phyloP scores from a whole-genome alignment of 306 rosid genomes.

The Acacia confusa region DNA sequence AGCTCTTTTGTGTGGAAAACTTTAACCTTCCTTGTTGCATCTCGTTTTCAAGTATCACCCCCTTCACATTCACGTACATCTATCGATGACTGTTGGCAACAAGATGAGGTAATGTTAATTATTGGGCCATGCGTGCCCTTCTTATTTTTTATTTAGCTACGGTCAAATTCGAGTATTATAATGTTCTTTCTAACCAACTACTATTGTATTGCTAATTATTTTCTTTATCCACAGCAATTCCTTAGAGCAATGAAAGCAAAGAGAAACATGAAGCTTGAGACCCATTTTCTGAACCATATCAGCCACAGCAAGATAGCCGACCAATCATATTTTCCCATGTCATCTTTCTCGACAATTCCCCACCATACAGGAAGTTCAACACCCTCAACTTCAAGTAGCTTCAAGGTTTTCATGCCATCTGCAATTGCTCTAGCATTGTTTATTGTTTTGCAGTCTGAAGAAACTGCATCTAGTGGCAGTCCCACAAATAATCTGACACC shows the following conservation, averaged over 20 bases:
- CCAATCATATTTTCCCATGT: conserved; percentile 52
- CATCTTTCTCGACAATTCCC: conserved; percentile 4
- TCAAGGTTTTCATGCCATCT: background rate
- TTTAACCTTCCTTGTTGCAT: no score
- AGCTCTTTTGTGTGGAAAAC: no score
- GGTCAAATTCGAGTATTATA: no score
- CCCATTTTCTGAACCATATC: conserved; percentile 60
- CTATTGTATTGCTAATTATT: no score
- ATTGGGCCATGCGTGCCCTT: no score
- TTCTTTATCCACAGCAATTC: no score
- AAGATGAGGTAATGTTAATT: no score
- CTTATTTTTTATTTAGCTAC: no score
- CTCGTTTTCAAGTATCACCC: no score
- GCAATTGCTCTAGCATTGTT: conserved; percentile 1
- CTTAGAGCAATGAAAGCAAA: conserved; percentile 85
- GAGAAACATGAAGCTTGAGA: conserved; percentile 83
- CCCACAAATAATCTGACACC: background rate
- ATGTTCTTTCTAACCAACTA: no score
- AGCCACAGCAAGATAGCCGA: conserved; percentile 71
- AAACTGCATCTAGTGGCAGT: conserved; percentile 5
- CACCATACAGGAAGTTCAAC: conserved; percentile 9
- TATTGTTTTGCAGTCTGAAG: conserved; percentile 1
- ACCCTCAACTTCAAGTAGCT: background rate
- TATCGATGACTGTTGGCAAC: no score
- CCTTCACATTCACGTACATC: no score